Percentiles rank a stretch among this genome's conserved stretches.
Evolutionary conservation across 2,329 filamentous ascomycete species (phyloP).

Genomic region (Rhynchosporium graminicola): DNA sequence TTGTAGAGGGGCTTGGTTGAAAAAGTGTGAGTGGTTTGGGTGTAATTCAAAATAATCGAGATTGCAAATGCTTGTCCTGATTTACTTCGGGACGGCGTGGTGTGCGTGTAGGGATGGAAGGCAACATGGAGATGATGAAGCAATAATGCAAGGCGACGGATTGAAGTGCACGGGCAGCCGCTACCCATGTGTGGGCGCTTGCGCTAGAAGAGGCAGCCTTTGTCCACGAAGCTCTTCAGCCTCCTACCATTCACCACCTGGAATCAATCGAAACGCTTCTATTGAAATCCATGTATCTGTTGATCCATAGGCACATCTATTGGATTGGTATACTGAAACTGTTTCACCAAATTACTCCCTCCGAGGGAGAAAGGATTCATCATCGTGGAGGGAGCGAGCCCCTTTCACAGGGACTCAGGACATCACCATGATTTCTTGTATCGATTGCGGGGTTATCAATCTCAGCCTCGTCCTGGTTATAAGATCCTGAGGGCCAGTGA

Average conservation of each 20-base stretch:
- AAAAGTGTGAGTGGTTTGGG: background rate
- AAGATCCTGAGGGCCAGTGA: background rate
- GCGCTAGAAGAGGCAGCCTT: slow-evolving; percentile 12
- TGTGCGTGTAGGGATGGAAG: background rate
- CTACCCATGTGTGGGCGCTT: background rate
- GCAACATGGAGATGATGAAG: background rate
- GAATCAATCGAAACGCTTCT: background rate
- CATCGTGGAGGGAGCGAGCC: too few relatives aligned
- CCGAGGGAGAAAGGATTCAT: too few relatives aligned
- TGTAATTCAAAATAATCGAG: background rate
- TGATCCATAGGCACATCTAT: background rate
- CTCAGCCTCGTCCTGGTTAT: slow-evolving; percentile 17
- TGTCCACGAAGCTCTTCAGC: slow-evolving; percentile 9
- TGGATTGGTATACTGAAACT: background rate
- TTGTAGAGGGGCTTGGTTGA: background rate
- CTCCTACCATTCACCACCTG: background rate
- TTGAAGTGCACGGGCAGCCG: slow-evolving; percentile 1
- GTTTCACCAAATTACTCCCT: too few relatives aligned
- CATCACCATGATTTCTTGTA: background rate
- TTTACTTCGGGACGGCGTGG: background rate
- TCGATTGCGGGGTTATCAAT: slow-evolving; percentile 20
- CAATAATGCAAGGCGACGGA: slow-evolving; percentile 10
- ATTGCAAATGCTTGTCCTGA: background rate
- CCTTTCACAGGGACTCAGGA: background rate
- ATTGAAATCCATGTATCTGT: background rate